Evolutionary conservation across 2,329 filamentous ascomycete genomes (phyloP), one percentile per base, ranked within the genome.

Genomic region (Trichoderma endophyticum): DNA sequence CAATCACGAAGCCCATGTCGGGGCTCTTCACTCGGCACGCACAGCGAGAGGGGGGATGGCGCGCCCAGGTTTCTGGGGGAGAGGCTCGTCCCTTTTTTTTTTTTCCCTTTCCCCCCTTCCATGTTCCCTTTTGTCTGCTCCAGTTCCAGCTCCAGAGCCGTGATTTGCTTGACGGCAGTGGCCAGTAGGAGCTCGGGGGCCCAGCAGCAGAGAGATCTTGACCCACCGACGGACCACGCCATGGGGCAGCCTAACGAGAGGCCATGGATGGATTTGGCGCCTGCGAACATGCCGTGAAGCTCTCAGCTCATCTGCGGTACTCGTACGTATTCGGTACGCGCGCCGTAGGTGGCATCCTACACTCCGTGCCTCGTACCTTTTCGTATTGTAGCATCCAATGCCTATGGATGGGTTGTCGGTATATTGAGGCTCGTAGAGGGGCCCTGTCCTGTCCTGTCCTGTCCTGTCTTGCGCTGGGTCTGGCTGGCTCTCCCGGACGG

Each of bases 1-100:
- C 80, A 82, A 81, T 81, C 77, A 81, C 62, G 67, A 73, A 28
- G 64, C 66, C 65, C 36, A 62, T 59, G 68, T 43, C 65, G 60
- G 36, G 43, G 60, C 66, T 63, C 39, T 32, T 65, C 32, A 59
- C 59, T 57, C 54, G 71, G 36, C 56, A 68, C 62, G 65, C 56
- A 67, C 64, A 62, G 24, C 26, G 39, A 57, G 59, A 39, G 43
- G 60, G 61, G 61, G 60, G 59, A 32, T 54, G 59, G 60, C 65
- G 28, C 24, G 43, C 66, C 65, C 65, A 18, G 43, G 36, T 43
- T 69, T 70, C 66, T 70, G 59, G 66, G 71, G 57, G 71, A 70
- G 30, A 28, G 56, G n/a, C 54, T 57, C 21, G 56, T 32, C 34
- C 51, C 51, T 28, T 34, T 57, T 18, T 34, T 21, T 21, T 21